Evolutionary conservation across 2,329 filamentous ascomycete species (phyloP).

Genomic region (Aspergillus niger): DNA sequence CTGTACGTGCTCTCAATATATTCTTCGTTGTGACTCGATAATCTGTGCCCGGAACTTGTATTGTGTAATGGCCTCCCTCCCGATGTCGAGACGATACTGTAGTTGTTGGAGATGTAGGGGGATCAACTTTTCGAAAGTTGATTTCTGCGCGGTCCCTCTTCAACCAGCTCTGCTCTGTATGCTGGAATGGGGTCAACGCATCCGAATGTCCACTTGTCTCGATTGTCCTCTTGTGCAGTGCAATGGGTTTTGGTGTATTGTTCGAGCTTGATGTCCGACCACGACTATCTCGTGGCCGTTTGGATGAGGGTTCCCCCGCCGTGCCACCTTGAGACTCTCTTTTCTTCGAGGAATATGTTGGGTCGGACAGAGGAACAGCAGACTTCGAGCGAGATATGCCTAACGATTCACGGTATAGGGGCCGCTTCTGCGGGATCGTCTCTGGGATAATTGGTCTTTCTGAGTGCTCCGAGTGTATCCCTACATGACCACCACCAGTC

Average conservation of each 20-base stretch:
- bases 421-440: constrained; percentile 29
- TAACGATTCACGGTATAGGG: constrained; percentile 20
- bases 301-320: not conserved
- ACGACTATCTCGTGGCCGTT: constrained; percentile 2
- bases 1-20: not conserved
- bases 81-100: constrained; percentile 24
- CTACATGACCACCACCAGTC: not conserved
- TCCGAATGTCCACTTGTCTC: not conserved
- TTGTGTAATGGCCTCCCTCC: constrained; percentile 16
- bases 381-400: constrained; percentile 3
- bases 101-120: constrained; percentile 39
- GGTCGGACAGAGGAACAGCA: not conserved
- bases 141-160: constrained; percentile 32
- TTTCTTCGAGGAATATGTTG: not conserved
- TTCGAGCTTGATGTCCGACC: constrained; percentile 7
- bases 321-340: not conserved
- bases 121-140: constrained; percentile 36
- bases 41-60: constrained; percentile 5
- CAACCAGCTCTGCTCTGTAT: constrained; percentile 27
- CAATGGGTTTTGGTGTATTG: constrained; percentile 7
- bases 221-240: constrained; percentile 1
- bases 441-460: constrained; percentile 29
- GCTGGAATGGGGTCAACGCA: constrained; percentile 4
- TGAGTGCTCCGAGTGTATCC: constrained; percentile 3
- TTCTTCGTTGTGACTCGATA: not conserved